phyloP scores from a whole-genome alignment of 140 eudicot species.

The Oenanthe javanica region DNA sequence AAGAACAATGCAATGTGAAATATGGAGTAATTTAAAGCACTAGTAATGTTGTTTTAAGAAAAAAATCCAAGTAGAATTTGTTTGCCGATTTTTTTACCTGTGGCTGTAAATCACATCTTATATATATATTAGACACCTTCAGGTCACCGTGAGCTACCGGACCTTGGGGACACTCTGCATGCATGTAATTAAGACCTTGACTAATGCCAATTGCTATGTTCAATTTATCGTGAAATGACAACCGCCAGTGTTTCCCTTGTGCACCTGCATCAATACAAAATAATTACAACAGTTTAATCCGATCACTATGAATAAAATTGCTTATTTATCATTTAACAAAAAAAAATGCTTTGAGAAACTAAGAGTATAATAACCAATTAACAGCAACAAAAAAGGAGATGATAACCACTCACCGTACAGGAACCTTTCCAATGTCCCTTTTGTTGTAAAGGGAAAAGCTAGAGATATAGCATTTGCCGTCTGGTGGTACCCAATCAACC shows the following conservation, averaged over 20 bases:
- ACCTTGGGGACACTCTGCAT: conserved; percentile 39
- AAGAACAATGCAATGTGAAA: not conserved
- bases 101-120: conserved; percentile 31
- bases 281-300: not conserved
- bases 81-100: conserved; percentile 21
- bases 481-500: conserved; percentile 37
- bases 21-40: not conserved
- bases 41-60: not conserved
- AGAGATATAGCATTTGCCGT: conserved; percentile 35
- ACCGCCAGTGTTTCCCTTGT: not conserved
- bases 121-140: conserved; percentile 30
- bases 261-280: not conserved
- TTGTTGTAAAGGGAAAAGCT: conserved; percentile 29
- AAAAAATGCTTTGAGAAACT: not conserved
- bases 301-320: not conserved
- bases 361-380: not conserved
- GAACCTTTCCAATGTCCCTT: conserved; percentile 32
- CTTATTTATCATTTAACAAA: not conserved
- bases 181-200: conserved; percentile 57
- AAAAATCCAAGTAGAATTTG: not conserved
- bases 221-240: conserved; percentile 27
- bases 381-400: not conserved
- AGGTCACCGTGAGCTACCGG: conserved; percentile 38
- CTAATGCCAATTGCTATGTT: conserved; percentile 40
- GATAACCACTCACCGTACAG: conserved; percentile 28